Base-by-base conservation (phyloP, 352 stramenopile genomes). In the Phytophthora hybrid region DNA sequence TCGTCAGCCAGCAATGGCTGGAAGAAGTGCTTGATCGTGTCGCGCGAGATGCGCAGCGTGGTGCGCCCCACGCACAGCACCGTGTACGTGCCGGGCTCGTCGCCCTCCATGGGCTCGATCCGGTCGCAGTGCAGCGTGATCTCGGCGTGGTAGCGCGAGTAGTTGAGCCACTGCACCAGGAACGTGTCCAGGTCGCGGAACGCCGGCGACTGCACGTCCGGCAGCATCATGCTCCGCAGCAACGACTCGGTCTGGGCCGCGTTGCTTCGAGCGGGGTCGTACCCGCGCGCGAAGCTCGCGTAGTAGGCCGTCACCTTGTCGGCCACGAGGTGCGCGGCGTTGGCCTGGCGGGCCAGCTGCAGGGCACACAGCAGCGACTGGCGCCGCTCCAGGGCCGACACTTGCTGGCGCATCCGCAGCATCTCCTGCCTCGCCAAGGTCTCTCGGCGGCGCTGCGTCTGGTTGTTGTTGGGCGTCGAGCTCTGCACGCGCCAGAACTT, bases 21-120 rank as follows among this genome's bases (percentile, higher is more conserved):
- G 53, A 91, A 93, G 49, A 93, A 89, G 39, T 91, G 77, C 58
- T 76, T 73, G 75, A 93, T 87, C 18, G 85, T 93, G 58, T 87
- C 79, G 26, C 83, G 71, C 4, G 78, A 88, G 72, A 93, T 90
- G 32, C 82, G 80, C 19, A 93, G 76, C n/a, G 70, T 81, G 6
- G 71, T 76, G 54, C 74, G 55, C 0, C 84, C 84, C 14, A 79
- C 59, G 55, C 81, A 86, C 37, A 87, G 82, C 51, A 90, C 64
- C 0, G 81, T 61, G 31, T 84, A 76, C 34, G 74, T 65, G 26
- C 76, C 68, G 31, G 62, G 70, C 18, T 85, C 72, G 8, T 78
- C 75, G 59, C 57, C 79, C 55, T 81, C 73, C 23, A 89, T 56
- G 9, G 71, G 74, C 58, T 85, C 67, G 51, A 91, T 84, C 31